These are phyloP conservation scores for Physaria fendleri DNA, from an alignment of 345 rosid genomes.

Conservation along the genomic window DNA sequence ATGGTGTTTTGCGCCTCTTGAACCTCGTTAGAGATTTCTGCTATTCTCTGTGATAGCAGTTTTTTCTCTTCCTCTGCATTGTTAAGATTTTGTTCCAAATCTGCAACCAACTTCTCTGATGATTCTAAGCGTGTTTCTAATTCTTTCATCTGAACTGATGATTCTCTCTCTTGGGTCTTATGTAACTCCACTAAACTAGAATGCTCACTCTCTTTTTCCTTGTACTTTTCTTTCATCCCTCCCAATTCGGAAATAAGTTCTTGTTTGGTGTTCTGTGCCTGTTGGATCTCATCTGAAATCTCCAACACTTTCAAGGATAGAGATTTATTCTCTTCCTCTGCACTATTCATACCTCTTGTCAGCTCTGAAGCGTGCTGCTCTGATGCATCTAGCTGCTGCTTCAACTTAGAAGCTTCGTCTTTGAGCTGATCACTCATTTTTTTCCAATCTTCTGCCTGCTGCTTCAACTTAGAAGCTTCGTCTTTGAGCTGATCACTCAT, in stretches of 20 bases:
- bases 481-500: slow-evolving; percentile 38
- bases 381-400: slow-evolving; percentile 50
- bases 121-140: slow-evolving; percentile 36
- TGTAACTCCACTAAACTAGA: slow-evolving; percentile 44
- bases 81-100: slow-evolving; percentile 37
- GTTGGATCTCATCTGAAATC: slow-evolving; percentile 45
- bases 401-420: slow-evolving; percentile 37
- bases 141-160: slow-evolving; percentile 34
- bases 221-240: slow-evolving; percentile 36
- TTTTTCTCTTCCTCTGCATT: slow-evolving; percentile 47
- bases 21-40: slow-evolving; percentile 44
- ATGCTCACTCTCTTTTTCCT: slow-evolving; percentile 52
- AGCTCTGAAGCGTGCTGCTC: slow-evolving; percentile 46
- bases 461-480: slow-evolving; percentile 35
- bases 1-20: slow-evolving; percentile 38
- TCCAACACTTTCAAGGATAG: slow-evolving; percentile 44
- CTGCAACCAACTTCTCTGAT: slow-evolving; percentile 38
- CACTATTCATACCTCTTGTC: slow-evolving; percentile 30
- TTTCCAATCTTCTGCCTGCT: slow-evolving; percentile 42
- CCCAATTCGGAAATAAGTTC: slow-evolving; percentile 38
- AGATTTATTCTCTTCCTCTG: slow-evolving; percentile 51
- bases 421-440: slow-evolving; percentile 35
- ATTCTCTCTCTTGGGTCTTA: slow-evolving; percentile 40
- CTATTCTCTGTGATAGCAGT: slow-evolving; percentile 39
- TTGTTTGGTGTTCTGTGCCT: slow-evolving; percentile 36